Evolutionary conservation across 2,329 filamentous ascomycete genomes (phyloP), one percentile per base, ranked within the genome.

Genomic region (Penicillium sp.): DNA sequence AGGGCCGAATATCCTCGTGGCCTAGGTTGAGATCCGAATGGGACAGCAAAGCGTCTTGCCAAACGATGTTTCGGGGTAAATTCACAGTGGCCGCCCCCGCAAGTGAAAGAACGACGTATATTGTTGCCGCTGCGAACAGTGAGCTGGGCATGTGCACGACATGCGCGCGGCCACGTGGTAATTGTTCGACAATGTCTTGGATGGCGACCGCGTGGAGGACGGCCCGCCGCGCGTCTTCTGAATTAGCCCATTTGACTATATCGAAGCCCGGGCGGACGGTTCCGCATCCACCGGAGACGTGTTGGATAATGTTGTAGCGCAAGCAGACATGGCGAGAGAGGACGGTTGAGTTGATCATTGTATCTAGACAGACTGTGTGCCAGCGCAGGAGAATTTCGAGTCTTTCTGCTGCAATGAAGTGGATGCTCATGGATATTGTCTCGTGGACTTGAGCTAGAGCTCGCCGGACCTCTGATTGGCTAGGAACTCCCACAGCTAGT

Each of bases 81-180:
- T 71, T 68, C 9, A 79, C 66, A 2, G 71, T 75, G 0, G 70
- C 66, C 6, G 70, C 57, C 0, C 78, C 77, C 0, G 74, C 72
- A 6, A 79, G 68, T 1, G 72, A 74, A 54, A 78, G 76, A 0
- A 73, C 75, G 8, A 73, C 69, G 55, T 79, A 80, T 4, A 79
- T 69, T 0, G 77, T 78, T 2, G 77, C 73, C 0, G 77, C 75
- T 1, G 78, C 73, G 55, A 80, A 79, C 1, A 80, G 67, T 0
- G 77, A 76, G 50, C 70, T 75, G 1, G 78, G 78, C 70, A 80
- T 78, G 59, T 79, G 76, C 12, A 79, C 74, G 0, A 76, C 76
- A 60, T 80, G 78, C 2, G 77, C 77, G 12, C 77, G 70, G 2
- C 77, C 78, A 25, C 77, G 66, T 2, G 78, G 78, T 8, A 80